These are phyloP conservation scores for Cryptococcus depauperatus DNA, from an alignment of 1,284 basidiomycete species.

Conservation along the genomic window DNA sequence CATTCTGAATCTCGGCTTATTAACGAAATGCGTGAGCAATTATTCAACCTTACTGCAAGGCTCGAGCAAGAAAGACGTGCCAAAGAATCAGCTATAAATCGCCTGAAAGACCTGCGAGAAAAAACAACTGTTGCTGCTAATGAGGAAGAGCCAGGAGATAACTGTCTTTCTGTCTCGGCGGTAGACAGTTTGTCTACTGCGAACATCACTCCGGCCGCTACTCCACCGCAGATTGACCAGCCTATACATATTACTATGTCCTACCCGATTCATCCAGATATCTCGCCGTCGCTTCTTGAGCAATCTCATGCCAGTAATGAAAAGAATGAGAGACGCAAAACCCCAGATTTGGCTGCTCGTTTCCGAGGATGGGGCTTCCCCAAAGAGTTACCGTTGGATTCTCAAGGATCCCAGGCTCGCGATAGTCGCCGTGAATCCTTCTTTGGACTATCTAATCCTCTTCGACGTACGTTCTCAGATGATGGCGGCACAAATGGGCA, in stretches of 20 bases:
- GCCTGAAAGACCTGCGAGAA: slow-evolving; percentile 12
- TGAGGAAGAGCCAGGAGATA: too few species aligned
- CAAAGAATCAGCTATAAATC: slow-evolving; percentile 17
- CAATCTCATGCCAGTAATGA: not conserved
- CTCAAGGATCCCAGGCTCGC: slow-evolving; percentile 1
- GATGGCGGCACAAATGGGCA: not conserved
- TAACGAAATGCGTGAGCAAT: slow-evolving; percentile 34
- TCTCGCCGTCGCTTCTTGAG: too few species aligned
- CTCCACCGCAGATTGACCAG: too few species aligned
- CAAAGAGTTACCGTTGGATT: not conserved
- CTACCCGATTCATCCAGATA: too few species aligned
- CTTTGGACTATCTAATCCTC: slow-evolving; percentile 33
- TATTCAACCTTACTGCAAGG: slow-evolving; percentile 30
- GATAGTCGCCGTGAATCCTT: slow-evolving; percentile 38
- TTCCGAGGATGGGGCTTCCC: slow-evolving; percentile 39
- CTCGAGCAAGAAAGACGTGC: slow-evolving; percentile 37
- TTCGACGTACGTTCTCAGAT: slow-evolving; percentile 1
- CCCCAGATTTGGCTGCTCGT: slow-evolving; percentile 18
- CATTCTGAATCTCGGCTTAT: slow-evolving; percentile 22
- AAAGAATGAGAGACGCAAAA: slow-evolving; percentile 1
- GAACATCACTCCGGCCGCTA: too few species aligned
- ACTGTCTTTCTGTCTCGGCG: too few species aligned
- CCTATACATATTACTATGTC: too few species aligned
- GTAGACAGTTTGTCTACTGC: too few species aligned
- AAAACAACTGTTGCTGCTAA: slow-evolving; percentile 11